Percentiles rank a stretch among this genome's conserved stretches.
These are phyloP conservation scores for Prosopis cineraria DNA, from an alignment of 306 rosid species.

Conservation along the genomic window DNA sequence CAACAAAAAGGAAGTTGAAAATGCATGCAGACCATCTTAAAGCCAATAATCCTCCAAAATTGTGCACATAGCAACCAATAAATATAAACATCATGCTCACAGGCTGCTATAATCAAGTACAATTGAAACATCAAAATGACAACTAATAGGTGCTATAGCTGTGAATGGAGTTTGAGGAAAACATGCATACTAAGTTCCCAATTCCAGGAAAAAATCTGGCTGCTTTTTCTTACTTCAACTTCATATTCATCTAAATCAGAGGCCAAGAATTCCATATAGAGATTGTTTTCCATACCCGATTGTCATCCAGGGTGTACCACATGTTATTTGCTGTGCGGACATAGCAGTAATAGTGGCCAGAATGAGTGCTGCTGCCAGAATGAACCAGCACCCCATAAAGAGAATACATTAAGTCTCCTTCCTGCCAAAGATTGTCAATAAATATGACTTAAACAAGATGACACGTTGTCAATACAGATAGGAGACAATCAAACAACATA, in stretches of 20 bases:
- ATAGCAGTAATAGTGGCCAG: constrained; percentile 90
- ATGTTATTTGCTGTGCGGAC: constrained; percentile 90
- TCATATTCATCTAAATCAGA: neutral
- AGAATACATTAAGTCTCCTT: constrained; percentile 82
- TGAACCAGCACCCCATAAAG: constrained; percentile 96
- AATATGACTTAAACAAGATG: constrained; percentile 9
- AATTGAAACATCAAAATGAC: constrained; percentile 10
- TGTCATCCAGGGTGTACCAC: constrained; percentile 96
- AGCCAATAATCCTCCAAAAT: constrained; percentile 2
- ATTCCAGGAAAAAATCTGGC: neutral
- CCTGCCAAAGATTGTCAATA: constrained; percentile 44
- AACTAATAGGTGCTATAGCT: neutral
- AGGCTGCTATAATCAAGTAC: neutral
- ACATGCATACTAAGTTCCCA: neutral
- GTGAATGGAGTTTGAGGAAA: constrained; percentile 6
- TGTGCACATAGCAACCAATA: neutral
- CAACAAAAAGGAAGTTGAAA: neutral
- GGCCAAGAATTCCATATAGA: neutral
- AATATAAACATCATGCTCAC: neutral
- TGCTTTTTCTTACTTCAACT: neutral
- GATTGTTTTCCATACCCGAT: constrained; percentile 53
- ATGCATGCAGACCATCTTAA: neutral
- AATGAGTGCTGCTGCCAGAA: constrained; percentile 81
- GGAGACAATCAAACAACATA: neutral
- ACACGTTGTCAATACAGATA: constrained; percentile 4